Percentiles rank a stretch among this genome's conserved stretches.
These are phyloP conservation scores for Chlamydomonas sp. DNA, from an alignment of 139 green algal genomes.

Conservation along the genomic window DNA sequence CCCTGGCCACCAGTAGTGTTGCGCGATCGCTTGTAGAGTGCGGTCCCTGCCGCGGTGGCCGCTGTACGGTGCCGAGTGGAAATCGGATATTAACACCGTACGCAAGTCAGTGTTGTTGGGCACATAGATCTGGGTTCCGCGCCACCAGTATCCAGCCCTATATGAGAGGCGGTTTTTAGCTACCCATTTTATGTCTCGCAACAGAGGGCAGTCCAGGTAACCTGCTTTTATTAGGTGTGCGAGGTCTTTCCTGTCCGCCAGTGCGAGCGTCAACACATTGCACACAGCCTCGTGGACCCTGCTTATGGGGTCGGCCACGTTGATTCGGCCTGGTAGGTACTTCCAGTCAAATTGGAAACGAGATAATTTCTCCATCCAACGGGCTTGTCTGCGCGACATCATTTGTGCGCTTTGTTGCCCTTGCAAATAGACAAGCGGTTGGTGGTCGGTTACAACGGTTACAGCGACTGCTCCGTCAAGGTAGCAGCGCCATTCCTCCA, in stretches of 20 bases:
- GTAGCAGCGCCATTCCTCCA: conserved; percentile 54
- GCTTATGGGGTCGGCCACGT: conserved; percentile 54
- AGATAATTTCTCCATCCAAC: conserved; percentile 34
- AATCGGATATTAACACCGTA: neutral
- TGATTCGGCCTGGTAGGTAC: conserved; percentile 52
- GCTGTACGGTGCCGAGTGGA: neutral
- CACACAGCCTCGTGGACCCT: neutral
- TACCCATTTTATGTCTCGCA: too few relatives aligned
- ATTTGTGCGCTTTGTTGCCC: neutral
- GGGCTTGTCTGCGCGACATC: neutral
- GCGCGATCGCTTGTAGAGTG: neutral
- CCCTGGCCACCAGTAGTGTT: neutral
- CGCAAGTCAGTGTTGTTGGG: neutral
- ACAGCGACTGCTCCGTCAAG: conserved; percentile 12
- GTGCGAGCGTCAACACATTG: too few relatives aligned
- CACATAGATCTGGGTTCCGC: neutral
- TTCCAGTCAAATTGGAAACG: conserved; percentile 46
- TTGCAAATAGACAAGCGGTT: conserved; percentile 29
- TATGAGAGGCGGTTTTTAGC: too few relatives aligned
- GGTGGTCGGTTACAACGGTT: conserved; percentile 49
- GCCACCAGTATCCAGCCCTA: too few relatives aligned
- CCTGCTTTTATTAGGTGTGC: too few relatives aligned
- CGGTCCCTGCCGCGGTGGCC: neutral
- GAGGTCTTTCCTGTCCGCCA: too few relatives aligned
- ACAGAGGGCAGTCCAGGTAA: too few relatives aligned